phyloP scores from a whole-genome alignment of 2,329 filamentous ascomycete genomes.

The Nemania sp. region DNA sequence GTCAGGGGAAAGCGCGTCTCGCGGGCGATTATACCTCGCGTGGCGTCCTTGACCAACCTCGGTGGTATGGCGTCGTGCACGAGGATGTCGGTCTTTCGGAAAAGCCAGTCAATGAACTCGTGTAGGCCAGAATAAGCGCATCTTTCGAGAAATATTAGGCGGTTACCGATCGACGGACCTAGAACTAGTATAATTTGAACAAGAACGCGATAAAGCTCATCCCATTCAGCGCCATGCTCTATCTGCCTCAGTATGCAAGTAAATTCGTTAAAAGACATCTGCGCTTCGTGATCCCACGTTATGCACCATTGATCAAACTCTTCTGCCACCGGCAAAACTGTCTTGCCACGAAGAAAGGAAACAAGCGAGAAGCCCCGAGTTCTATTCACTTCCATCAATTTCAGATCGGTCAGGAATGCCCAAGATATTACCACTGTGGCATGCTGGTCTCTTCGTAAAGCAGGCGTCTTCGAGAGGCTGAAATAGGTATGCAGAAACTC shows the following conservation, averaged over 20 bases:
- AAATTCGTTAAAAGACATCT: not conserved
- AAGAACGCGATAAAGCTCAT: not conserved
- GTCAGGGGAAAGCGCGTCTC: too few species aligned
- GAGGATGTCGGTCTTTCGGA: not conserved
- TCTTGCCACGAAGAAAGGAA: not conserved
- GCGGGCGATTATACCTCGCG: too few species aligned
- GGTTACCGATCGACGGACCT: too few species aligned
- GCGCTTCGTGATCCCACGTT: too few species aligned
- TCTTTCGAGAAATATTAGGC: not conserved
- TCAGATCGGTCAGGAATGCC: not conserved
- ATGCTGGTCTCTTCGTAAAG: not conserved
- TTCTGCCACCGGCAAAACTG: not conserved
- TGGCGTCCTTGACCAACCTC: not conserved
- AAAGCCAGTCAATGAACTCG: conserved; percentile 3
- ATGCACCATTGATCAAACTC: not conserved
- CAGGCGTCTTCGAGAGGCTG: not conserved
- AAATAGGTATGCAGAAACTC: conserved; percentile 9
- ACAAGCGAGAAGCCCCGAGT: not conserved
- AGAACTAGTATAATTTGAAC: not conserved
- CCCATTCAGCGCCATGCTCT: not conserved
- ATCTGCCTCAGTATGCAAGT: not conserved
- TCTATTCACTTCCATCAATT: not conserved
- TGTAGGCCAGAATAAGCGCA: not conserved
- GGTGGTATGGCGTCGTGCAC: not conserved
- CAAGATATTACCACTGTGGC: not conserved